Base-by-base conservation (phyloP, 306 rosid genomes). In the Castanospermum australe region DNA sequence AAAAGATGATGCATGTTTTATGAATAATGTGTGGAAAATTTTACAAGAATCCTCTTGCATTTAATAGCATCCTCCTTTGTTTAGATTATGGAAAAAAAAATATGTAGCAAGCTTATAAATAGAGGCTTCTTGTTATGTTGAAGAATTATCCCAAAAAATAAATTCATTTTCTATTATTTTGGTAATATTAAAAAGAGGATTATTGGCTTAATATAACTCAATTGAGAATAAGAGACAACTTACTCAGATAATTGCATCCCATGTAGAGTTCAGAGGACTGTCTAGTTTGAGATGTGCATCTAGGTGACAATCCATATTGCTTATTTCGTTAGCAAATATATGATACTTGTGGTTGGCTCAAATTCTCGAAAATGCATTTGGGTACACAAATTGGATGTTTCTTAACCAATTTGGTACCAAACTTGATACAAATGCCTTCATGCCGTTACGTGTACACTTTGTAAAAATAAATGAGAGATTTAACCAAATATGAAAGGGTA, bases 91-190 rank as follows among this genome's bases (percentile, higher is more conserved):
- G n/a, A n/a, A n/a, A n/a, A n/a, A n/a, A n/a, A n/a, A n/a, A n/a
- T n/a, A n/a, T n/a, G n/a, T n/a, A n/a, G n/a, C n/a, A n/a, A n/a
- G n/a, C n/a, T n/a, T n/a, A n/a, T n/a, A n/a, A n/a, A n/a, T n/a
- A n/a, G n/a, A n/a, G n/a, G n/a, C n/a, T n/a, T n/a, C n/a, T n/a
- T n/a, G n/a, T n/a, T n/a, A n/a, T n/a, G n/a, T n/a, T n/a, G n/a
- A n/a, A n/a, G n/a, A n/a, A n/a, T 88, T 92, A 48, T 54, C 92
- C 11, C 81, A 90, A 61, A 89, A 14, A n/a, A 1, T 69, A 48
- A n/a, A n/a, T n/a, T n/a, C n/a, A n/a, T n/a, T n/a, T n/a, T n/a
- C n/a, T n/a, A n/a, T n/a, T n/a, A n/a, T n/a, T n/a, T n/a, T n/a
- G n/a, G n/a, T n/a, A n/a, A n/a, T n/a, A n/a, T n/a, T n/a, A n/a